Evolutionary conservation across 805 yeast species (phyloP), one percentile per base, ranked within the genome.

Genomic region (Cyberlindnera sargentensis): DNA sequence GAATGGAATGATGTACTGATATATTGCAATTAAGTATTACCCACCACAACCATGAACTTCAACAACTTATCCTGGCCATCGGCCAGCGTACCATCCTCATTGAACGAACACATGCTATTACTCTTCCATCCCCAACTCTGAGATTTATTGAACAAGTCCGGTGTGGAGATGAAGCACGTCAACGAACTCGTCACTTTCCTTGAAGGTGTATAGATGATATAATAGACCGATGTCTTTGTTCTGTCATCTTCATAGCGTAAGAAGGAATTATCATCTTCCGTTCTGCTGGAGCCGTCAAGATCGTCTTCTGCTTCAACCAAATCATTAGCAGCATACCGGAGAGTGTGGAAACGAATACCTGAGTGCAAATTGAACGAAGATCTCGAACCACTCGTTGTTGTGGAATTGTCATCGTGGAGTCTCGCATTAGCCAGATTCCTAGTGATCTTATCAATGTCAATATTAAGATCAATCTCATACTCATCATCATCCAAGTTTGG

Each of bases 91-190:
- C 77, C 76, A 51, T 70, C 72, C 36, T 73, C 76, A 40, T 71
- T 67, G 50, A 74, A 73, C 3, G 71, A 62, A 41, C 78, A 75
- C 72, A 76, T 68, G 37, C 75, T 71, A 40, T 70, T 72, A 47
- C 78, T 71, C 46, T 75, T 75, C 82, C 82, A 76, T 0, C 82
- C 81, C 82, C 82, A 76, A 47, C 79, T 73, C 55, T 76, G 81
- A 1, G 77, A 70, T 40, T 67, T 66, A 39, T 71, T 72, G 54
- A 76, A 76, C 43, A 64, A 60, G 47, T 75, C 76, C 0, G 81
- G 80, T n/a, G 72, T 67, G 3, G 79, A 73, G n/a, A 73, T 61
- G 51, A 76, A 76, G 28, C 80, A 69, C 2, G 80, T 75, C 41
- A 74, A 61, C 1, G 71, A 63, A 1, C 75, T 65, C 50, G 64